Base-by-base conservation (phyloP, 805 yeast species). In the Myxozyma monticola region DNA sequence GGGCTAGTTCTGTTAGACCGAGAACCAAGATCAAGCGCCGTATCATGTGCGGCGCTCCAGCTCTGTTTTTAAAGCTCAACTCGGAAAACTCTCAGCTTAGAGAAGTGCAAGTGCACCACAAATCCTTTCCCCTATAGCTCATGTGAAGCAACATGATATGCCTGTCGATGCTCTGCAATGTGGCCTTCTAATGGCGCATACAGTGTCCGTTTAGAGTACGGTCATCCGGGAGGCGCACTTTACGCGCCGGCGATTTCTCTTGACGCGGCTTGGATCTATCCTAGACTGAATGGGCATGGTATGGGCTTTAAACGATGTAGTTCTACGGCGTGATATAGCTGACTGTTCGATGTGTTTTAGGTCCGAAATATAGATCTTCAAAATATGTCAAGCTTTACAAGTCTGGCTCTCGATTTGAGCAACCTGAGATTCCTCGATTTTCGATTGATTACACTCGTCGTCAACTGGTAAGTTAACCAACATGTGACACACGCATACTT, bases 151-250 rank as follows among this genome's bases (percentile, higher is more conserved):
- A 21, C 18, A 37, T 12, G 14, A 25, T n/a, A 37, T 6, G 2
- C 42, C 14, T 20, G 17, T 17, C 33, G 25, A 12, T 42, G 46
- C 25, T 31, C 37, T 34, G 33, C 33, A 47, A 60, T 60, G 62
- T 74, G 76, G 77, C 76, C 77, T 51, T 66, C 71, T 20, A 68
- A 67, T 45, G 60, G 61, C 29, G 69, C 67, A 15, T 56, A 65
- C 33, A 77, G 77, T 4, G 65, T 66, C 3, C 72, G 70, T 53
- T 62, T 76, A 33, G 63, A 74, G 2, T 73, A 72, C 57, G 80
- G 80, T 1, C 70, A 73, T 7, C 67, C 63, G 33, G 80, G 80
- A 1, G 50, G 64, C 6, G 64, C 61, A 10, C 30, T 66, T 2
- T 60, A 54, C 46, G 49, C 54, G 2, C 57, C 65, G 2, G 25